Evolutionary conservation across 2,329 filamentous ascomycete species (phyloP).

Genomic region (Colletotrichum aenigma): DNA sequence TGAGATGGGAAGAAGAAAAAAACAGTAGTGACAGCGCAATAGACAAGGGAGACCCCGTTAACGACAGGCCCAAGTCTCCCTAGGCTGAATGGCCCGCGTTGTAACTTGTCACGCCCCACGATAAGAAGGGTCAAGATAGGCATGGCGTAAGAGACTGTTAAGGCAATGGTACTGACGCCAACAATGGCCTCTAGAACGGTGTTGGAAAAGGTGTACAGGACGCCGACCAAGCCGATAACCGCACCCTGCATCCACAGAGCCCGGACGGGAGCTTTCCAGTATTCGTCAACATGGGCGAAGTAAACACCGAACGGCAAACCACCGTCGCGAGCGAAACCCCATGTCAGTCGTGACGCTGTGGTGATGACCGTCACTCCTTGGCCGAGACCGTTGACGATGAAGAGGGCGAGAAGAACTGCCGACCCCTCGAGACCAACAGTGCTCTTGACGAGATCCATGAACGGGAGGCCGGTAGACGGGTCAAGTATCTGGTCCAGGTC

Average conservation of each 20-base stretch:
- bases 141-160: constrained; percentile 52
- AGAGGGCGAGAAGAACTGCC: constrained; percentile 51
- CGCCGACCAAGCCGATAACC: constrained; percentile 48
- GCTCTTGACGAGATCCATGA: constrained; percentile 50
- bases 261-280: constrained; percentile 57
- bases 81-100: background rate
- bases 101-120: background rate
- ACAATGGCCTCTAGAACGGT: constrained; percentile 59
- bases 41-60: constrained; percentile 55
- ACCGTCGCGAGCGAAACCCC: constrained; percentile 58
- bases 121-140: background rate
- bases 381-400: constrained; percentile 60
- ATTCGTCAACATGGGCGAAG: constrained; percentile 46
- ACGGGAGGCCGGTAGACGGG: constrained; percentile 45
- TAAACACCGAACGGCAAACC: constrained; percentile 49
- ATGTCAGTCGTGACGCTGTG: constrained; percentile 55
- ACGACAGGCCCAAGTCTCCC: constrained; percentile 24
- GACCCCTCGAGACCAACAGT: constrained; percentile 43
- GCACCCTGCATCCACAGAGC: constrained; percentile 56
- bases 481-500: constrained; percentile 44
- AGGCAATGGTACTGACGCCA: constrained; percentile 59
- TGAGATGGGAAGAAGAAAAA: constrained; percentile 58
- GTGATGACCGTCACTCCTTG: constrained; percentile 57
- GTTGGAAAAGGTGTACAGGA: constrained; percentile 59
- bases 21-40: constrained; percentile 55